phyloP scores from a whole-genome alignment of 768 basidiomycete species.

The Chlorophyllum brunneum region DNA sequence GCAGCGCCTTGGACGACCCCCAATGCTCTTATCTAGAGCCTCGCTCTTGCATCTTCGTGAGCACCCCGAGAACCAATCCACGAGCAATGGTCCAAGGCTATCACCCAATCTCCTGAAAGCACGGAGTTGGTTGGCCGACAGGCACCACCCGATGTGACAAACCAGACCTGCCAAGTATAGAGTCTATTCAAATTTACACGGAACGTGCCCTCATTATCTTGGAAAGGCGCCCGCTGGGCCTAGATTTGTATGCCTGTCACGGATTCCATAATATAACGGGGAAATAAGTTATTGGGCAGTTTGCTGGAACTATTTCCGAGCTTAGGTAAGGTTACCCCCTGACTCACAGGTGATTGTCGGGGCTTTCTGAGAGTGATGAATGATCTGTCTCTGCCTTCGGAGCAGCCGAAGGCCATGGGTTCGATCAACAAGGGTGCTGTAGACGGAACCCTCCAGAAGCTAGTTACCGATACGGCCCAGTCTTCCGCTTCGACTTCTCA shows the following conservation, averaged over 20 bases:
- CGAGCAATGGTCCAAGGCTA: neutral
- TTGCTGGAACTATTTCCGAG: slow-evolving; percentile 7
- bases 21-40: too few relatives aligned
- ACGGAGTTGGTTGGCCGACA: slow-evolving; percentile 37
- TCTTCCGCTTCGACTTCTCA: slow-evolving; percentile 25
- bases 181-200: neutral
- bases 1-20: too few relatives aligned
- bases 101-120: slow-evolving; percentile 28
- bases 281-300: slow-evolving; percentile 3
- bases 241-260: slow-evolving; percentile 1
- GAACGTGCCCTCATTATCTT: slow-evolving; percentile 18
- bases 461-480: slow-evolving; percentile 19
- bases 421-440: slow-evolving; percentile 6
- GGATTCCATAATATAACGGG: neutral
- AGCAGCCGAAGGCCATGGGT: slow-evolving; percentile 5
- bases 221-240: slow-evolving; percentile 11
- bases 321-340: slow-evolving; percentile 6
- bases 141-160: slow-evolving; percentile 24
- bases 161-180: neutral
- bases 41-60: neutral
- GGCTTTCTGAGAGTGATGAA: neutral
- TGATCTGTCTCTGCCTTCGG: neutral
- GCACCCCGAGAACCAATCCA: too few relatives aligned
- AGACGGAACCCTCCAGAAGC: neutral
- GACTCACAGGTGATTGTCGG: slow-evolving; percentile 7